A percentile compares a stretch with the other conserved stretches of the same genome.
These are phyloP conservation scores for Hamigera avellanea DNA, from an alignment of 495 filamentous ascomycete species.

Conservation along the genomic window DNA sequence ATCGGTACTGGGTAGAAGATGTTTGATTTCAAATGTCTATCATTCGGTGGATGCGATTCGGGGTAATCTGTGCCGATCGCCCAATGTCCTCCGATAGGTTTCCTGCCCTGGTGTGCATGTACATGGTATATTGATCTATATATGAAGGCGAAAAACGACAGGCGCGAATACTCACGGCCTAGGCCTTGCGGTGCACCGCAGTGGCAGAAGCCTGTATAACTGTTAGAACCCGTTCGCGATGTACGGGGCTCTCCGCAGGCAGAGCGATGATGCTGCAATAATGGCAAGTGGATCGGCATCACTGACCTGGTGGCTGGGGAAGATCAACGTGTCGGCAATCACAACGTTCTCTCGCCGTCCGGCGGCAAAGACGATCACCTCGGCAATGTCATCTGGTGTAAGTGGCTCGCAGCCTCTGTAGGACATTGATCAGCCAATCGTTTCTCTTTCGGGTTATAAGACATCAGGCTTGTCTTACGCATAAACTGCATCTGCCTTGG, in stretches of 20 bases:
- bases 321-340: constrained; percentile 82
- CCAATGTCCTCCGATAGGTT: no score
- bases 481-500: constrained; percentile 93
- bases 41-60: no score
- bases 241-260: background rate
- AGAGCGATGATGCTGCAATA: no score
- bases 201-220: background rate
- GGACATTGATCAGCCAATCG: no score
- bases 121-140: no score
- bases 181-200: constrained; percentile 4
- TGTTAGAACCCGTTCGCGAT: no score
- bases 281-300: background rate
- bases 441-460: no score
- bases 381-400: constrained; percentile 89
- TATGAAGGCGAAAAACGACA: no score
- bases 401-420: constrained; percentile 74
- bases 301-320: constrained; percentile 80
- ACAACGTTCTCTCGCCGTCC: constrained; percentile 90
- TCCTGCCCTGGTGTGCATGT: no score
- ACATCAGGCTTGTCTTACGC: constrained; percentile 48
- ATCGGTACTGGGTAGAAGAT: no score
- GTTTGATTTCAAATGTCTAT: no score
- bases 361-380: constrained; percentile 85
- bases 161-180: background rate
- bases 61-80: no score